A percentile compares a stretch with the other conserved stretches of the same genome.
These are phyloP conservation scores for Fusarium mexicanum DNA, from an alignment of 2,329 filamentous ascomycete species.

Conservation along the genomic window DNA sequence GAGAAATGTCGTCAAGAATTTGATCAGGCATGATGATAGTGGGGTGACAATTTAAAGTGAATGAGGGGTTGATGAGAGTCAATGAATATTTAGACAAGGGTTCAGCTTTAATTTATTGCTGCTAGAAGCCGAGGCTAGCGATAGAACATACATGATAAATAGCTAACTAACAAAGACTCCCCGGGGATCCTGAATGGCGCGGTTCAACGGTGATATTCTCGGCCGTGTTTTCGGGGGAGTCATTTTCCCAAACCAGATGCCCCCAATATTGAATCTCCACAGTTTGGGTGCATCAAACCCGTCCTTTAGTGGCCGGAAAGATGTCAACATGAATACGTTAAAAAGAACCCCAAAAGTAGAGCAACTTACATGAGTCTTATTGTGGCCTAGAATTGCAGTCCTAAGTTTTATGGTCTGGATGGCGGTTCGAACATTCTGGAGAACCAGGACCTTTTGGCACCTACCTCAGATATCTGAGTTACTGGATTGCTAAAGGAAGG, in stretches of 20 bases:
- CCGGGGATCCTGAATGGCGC: conserved; percentile 32
- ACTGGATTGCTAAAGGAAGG: neutral
- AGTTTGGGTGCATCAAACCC: no score
- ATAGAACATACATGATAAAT: conserved; percentile 18
- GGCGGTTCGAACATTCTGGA: neutral
- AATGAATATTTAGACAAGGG: neutral
- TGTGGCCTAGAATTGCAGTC: neutral
- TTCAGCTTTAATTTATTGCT: conserved; percentile 10
- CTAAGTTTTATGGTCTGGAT: neutral
- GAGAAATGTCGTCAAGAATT: conserved; percentile 94
- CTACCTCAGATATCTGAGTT: neutral
- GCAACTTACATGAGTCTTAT: neutral
- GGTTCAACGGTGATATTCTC: conserved; percentile 37
- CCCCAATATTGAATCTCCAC: neutral
- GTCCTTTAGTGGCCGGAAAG: neutral
- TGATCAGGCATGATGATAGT: conserved; percentile 70
- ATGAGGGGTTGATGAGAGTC: neutral
- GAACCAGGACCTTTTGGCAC: neutral
- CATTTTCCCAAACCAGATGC: neutral
- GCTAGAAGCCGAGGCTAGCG: neutral
- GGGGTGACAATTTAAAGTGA: conserved; percentile 25
- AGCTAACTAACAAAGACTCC: conserved; percentile 2
- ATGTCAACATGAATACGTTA: neutral
- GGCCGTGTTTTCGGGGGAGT: conserved; percentile 40
- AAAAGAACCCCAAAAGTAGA: neutral